Percentiles rank a stretch among this genome's conserved stretches.
Conservation (phyloP, 139 green algal genomes). For the Tetradesmus obliquus region DNA sequence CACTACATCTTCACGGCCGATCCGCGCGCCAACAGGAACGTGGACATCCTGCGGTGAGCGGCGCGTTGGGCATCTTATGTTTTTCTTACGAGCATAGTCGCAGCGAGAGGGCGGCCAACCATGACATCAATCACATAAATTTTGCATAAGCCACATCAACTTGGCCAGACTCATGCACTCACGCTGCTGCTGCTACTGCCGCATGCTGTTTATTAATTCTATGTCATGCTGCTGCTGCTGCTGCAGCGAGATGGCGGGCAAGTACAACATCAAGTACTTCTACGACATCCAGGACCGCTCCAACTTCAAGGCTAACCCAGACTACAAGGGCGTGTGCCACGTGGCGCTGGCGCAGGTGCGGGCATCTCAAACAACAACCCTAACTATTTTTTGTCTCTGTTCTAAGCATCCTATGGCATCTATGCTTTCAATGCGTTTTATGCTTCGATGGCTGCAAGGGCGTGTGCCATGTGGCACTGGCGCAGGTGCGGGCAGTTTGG, state of each 20-base stretch:
- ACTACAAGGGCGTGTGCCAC: conserved; percentile 94
- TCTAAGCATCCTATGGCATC: too few relatives aligned
- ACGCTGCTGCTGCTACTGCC: too few relatives aligned
- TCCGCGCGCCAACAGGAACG: conserved; percentile 94
- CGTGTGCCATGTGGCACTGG: background rate
- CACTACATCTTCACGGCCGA: conserved; percentile 99
- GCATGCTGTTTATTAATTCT: too few relatives aligned
- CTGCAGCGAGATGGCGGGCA: conserved; percentile 70
- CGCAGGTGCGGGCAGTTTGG: background rate
- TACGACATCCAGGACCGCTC: conserved; percentile 94
- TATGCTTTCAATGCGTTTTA: too few relatives aligned
- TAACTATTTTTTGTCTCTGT: background rate
- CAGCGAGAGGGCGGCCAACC: too few relatives aligned
- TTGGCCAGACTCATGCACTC: too few relatives aligned
- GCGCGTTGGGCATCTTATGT: background rate
- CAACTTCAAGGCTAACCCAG: conserved; percentile 95
- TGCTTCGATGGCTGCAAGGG: background rate
- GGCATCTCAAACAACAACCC: conserved; percentile 47
- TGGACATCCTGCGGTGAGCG: conserved; percentile 89
- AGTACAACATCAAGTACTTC: conserved; percentile 98
- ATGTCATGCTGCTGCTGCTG: background rate
- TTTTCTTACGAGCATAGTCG: too few relatives aligned
- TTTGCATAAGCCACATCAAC: too few relatives aligned
- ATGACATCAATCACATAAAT: too few relatives aligned
- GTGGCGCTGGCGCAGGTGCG: conserved; percentile 92